A percentile compares a stretch with the other conserved stretches of the same genome.
phyloP scores from a whole-genome alignment of 306 rosid genomes.

The Cicer pinnatifidum region DNA sequence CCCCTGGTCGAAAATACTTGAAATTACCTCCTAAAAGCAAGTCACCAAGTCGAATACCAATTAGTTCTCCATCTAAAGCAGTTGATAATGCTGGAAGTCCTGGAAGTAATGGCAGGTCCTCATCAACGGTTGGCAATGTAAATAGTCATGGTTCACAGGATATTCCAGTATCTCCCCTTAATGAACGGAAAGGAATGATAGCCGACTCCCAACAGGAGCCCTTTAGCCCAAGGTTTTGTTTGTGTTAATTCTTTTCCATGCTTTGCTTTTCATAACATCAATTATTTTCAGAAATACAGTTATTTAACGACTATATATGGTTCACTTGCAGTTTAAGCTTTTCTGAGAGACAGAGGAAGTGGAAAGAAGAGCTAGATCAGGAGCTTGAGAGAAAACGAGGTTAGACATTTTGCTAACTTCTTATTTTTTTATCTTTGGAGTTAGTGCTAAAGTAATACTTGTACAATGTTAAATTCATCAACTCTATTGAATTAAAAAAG shows the following conservation, averaged over 20 bases:
- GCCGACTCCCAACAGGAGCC: constrained; percentile 80
- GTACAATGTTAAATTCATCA: background rate
- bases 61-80: constrained; percentile 64
- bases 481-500: background rate
- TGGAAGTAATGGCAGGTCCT: constrained; percentile 73
- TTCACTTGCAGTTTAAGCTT: constrained; percentile 63
- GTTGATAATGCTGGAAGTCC: constrained; percentile 76
- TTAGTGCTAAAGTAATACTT: background rate
- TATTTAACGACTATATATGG: constrained; percentile 27
- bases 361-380: constrained; percentile 99
- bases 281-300: constrained; percentile 15
- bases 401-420: constrained; percentile 41
- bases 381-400: constrained; percentile 99
- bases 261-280: constrained; percentile 35
- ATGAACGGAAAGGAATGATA: constrained; percentile 54
- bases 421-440: constrained; percentile 1
- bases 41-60: constrained; percentile 77
- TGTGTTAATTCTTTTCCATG: constrained; percentile 37
- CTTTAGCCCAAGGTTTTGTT: constrained; percentile 77
- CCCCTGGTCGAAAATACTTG: constrained; percentile 67
- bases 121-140: constrained; percentile 57
- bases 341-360: constrained; percentile 90
- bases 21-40: constrained; percentile 95
- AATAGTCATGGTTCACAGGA: constrained; percentile 62
- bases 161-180: constrained; percentile 63